These are phyloP conservation scores for Penicillium sp. DNA, from an alignment of 2,329 filamentous ascomycete species.

Conservation along the genomic window DNA sequence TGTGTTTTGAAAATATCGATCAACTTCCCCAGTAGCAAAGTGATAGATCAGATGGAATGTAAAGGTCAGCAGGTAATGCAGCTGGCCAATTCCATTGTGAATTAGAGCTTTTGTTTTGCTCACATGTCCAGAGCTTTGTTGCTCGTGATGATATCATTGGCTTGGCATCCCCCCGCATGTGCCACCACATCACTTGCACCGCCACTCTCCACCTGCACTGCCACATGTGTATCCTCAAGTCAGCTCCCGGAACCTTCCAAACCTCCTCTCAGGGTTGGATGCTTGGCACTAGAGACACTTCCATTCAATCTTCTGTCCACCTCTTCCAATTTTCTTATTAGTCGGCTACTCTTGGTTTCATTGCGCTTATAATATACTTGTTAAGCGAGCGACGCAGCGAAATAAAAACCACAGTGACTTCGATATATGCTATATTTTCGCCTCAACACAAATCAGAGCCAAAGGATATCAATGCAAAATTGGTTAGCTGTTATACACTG, in stretches of 20 bases:
- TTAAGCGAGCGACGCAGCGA: too few relatives aligned
- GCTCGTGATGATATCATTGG: slow-evolving; percentile 24
- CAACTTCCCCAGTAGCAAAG: slow-evolving; percentile 2
- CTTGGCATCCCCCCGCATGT: slow-evolving; percentile 18
- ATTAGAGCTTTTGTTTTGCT: slow-evolving; percentile 1
- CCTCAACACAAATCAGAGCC: too few relatives aligned
- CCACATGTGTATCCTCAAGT: slow-evolving; percentile 1
- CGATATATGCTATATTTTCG: too few relatives aligned
- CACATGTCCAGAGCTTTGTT: neutral
- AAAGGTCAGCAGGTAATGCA: neutral
- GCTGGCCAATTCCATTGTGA: neutral
- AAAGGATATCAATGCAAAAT: too few relatives aligned
- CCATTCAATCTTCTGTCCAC: too few relatives aligned
- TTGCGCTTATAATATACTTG: too few relatives aligned
- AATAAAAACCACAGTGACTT: too few relatives aligned
- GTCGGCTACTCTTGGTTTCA: too few relatives aligned
- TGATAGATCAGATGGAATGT: neutral
- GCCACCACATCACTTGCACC: slow-evolving; percentile 1
- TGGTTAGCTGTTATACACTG: too few relatives aligned
- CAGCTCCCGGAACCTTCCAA: neutral
- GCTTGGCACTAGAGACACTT: too few relatives aligned
- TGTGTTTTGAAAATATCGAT: slow-evolving; percentile 16
- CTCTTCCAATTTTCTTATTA: too few relatives aligned
- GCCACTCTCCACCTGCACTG: slow-evolving; percentile 16
- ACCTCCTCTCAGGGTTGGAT: too few relatives aligned